These are phyloP conservation scores for Phenoliferia sp. DNA, from an alignment of 1,284 basidiomycete species.

Conservation along the genomic window DNA sequence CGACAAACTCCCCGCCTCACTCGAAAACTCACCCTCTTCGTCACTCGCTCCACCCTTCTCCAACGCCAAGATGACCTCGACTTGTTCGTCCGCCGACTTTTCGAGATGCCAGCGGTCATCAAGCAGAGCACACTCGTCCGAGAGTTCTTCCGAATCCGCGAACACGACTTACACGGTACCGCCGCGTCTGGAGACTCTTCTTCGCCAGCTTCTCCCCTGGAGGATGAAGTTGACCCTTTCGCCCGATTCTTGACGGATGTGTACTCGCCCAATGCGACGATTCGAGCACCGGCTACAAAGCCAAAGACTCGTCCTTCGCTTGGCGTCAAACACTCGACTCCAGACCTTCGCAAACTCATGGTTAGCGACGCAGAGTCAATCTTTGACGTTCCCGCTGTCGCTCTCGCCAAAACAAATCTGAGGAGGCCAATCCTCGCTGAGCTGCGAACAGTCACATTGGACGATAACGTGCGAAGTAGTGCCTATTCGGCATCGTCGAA, in stretches of 20 bases:
- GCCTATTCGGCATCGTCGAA: not conserved
- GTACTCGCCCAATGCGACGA: constrained; percentile 15
- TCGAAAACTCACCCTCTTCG: constrained; percentile 25
- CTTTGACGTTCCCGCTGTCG: too few species aligned
- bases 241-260: not conserved
- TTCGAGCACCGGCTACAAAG: constrained; percentile 1
- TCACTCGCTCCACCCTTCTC: constrained; percentile 21
- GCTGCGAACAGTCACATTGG: not conserved
- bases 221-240: constrained; percentile 3
- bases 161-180: constrained; percentile 1
- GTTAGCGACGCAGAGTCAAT: not conserved
- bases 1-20: constrained; percentile 27
- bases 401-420: not conserved
- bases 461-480: not conserved
- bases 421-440: not conserved
- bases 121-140: constrained; percentile 20
- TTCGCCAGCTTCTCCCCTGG: not conserved
- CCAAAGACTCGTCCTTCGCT: constrained; percentile 16
- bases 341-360: constrained; percentile 21
- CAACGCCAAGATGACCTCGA: constrained; percentile 30
- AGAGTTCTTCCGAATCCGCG: constrained; percentile 27
- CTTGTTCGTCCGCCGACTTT: constrained; percentile 24
- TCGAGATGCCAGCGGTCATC: constrained; percentile 25
- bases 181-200: not conserved
- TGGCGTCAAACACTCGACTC: constrained; percentile 26